phyloP scores from a whole-genome alignment of 1,284 basidiomycete genomes.

The Golubevia pallescens region DNA sequence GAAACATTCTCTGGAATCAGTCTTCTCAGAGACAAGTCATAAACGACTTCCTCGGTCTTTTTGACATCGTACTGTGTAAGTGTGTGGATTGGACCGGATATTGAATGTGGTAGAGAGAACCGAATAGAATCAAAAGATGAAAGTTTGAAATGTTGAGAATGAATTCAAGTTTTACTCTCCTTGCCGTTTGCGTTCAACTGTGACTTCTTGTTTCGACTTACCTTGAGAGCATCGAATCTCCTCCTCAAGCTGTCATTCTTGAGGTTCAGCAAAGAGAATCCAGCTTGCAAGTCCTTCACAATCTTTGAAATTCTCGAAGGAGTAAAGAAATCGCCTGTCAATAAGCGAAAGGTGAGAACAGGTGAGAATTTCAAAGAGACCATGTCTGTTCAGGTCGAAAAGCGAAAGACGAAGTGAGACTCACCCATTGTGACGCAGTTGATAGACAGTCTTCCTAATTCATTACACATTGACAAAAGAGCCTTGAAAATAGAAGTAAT shows the following conservation, averaged over 20 bases:
- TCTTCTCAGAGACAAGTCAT: conserved; percentile 49
- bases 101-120: no score
- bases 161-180: no score
- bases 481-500: background rate
- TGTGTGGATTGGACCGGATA: no score
- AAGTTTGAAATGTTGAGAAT: conserved; percentile 1
- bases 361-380: no score
- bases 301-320: conserved; percentile 37
- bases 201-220: no score
- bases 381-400: no score
- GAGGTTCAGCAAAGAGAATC: conserved; percentile 58
- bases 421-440: conserved; percentile 29
- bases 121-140: background rate
- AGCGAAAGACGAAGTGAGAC: no score
- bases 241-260: conserved; percentile 59
- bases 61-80: conserved; percentile 62
- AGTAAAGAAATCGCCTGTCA: no score
- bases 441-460: conserved; percentile 31
- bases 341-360: no score
- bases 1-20: background rate
- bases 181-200: no score
- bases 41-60: conserved; percentile 58
- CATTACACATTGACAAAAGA: conserved; percentile 46
- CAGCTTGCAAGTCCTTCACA: conserved; percentile 54
- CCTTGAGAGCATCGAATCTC: conserved; percentile 58